Conservation (phyloP, 176 grass and related monocot genomes). For the Oryza coarctata region DNA sequence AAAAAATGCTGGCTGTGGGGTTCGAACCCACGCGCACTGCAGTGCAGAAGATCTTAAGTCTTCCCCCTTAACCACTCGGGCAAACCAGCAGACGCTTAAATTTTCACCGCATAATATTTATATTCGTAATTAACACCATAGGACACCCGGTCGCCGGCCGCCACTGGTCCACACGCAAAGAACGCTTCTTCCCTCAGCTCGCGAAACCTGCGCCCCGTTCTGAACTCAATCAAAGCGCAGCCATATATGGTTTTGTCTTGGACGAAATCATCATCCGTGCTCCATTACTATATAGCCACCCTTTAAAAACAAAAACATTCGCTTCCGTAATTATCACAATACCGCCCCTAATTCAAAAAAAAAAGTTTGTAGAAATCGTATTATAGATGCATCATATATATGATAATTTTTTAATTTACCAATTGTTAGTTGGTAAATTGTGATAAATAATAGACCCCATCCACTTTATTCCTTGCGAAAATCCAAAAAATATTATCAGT, state of each 20-base stretch:
- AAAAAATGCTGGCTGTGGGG: conserved; percentile 59
- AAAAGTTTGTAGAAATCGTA: not conserved
- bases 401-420: not conserved
- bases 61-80: conserved; percentile 99
- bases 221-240: too few relatives aligned
- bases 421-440: conserved; percentile 4
- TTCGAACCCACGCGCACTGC: conserved; percentile 88
- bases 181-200: too few relatives aligned
- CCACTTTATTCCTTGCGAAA: not conserved
- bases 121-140: too few relatives aligned
- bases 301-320: not conserved
- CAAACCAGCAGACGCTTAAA: conserved; percentile 56
- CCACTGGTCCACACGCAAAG: too few relatives aligned
- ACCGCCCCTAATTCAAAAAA: not conserved
- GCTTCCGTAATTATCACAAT: not conserved
- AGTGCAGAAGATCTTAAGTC: conserved; percentile 98
- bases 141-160: too few relatives aligned
- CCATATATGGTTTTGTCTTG: too few relatives aligned
- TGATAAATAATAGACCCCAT: not conserved
- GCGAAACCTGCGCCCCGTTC: too few relatives aligned
- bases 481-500: too few relatives aligned
- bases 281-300: not conserved
- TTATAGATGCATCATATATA: not conserved
- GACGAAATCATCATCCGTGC: too few relatives aligned
- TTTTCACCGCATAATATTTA: too few relatives aligned